A percentile compares a stretch with the other conserved stretches of the same genome.
Evolutionary conservation across 768 basidiomycete species (phyloP).

Genomic region (Tricholoma terreum): DNA sequence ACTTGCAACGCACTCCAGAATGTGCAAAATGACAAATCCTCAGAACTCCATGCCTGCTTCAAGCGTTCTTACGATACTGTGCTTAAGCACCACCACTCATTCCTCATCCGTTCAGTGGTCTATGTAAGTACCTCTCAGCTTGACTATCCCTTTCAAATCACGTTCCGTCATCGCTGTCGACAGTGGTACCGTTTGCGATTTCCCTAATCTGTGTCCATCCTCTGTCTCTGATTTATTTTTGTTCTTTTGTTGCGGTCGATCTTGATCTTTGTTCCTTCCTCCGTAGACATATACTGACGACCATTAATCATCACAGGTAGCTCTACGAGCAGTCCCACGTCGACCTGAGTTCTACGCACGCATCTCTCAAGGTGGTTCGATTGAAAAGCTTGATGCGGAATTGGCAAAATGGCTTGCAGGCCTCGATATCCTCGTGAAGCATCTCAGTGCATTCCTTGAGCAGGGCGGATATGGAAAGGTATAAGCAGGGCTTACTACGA

Average conservation of each 20-base stretch:
- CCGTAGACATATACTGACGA: neutral
- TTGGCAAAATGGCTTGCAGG: constrained; percentile 60
- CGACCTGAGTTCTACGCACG: constrained; percentile 61
- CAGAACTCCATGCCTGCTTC: constrained; percentile 67
- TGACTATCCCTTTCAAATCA: constrained; percentile 13
- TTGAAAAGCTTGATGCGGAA: constrained; percentile 51
- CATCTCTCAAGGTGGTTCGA: constrained; percentile 56
- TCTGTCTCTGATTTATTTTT: no score
- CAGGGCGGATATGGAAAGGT: constrained; percentile 52
- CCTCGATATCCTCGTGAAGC: constrained; percentile 49
- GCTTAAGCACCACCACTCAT: constrained; percentile 62
- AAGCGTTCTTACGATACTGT: constrained; percentile 67
- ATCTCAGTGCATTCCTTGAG: constrained; percentile 51
- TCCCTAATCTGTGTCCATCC: no score
- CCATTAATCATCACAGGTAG: constrained; percentile 35
- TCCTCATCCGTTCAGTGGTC: constrained; percentile 63
- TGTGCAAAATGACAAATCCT: constrained; percentile 50
- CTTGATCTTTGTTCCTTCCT: neutral
- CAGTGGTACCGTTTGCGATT: no score
- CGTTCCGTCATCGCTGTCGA: neutral
- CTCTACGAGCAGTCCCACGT: constrained; percentile 57
- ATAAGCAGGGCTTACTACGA: no score
- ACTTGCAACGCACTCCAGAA: constrained; percentile 66
- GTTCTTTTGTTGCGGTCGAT: neutral
- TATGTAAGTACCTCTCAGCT: constrained; percentile 38